Base-by-base conservation (phyloP, 345 rosid species). In the Cochlearia excelsa region DNA sequence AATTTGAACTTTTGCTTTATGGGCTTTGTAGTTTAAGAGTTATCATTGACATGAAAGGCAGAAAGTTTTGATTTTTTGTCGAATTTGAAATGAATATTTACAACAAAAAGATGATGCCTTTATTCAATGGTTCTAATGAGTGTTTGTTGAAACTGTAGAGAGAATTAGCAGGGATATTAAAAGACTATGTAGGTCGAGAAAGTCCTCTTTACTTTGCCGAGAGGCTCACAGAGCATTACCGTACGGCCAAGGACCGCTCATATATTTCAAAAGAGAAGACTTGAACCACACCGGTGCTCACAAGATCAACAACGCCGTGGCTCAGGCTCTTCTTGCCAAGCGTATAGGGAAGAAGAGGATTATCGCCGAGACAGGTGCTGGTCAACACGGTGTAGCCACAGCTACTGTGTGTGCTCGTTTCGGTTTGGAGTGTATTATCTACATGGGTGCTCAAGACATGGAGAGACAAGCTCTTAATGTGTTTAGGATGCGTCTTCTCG, bases 391-490 rank as follows among this genome's bases (percentile, higher is more conserved):
- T 51, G 97, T 93, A 46, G 97, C 97, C 1, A 93, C 99, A 4
- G 97, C 99, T 9, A 87, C 97, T 3, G 97, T 87, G 11, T 93
- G 97, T 54, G 95, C 99, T 0, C 78, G 88, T 67, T 89, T 93
- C 1, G 94, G 90, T 57, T 63, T 93, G 77, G 65, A 73, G 67
- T 93, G 99, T 57, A 73, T 83, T 49, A 75, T 89, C 62, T 93
- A 89, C 46, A 93, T 93, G 97, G 99, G 97, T 48, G 95, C 94
- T 38, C 88, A 87, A 67, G 97, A 93, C 53, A 85, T 93, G 97
- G 94, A 89, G 74, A 85, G 97, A 51, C 95, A 93, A 70, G 77
- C 88, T 0, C 95, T 87, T 45, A 89, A 93, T 62, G 97, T 93
- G 23, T 89, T 93, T 79, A 82, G 97, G 30, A 93, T 93, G 94